Evolutionary conservation across 2,329 filamentous ascomycete genomes (phyloP), one percentile per base, ranked within the genome.

Genomic region (Hirsutella minnesotensis): DNA sequence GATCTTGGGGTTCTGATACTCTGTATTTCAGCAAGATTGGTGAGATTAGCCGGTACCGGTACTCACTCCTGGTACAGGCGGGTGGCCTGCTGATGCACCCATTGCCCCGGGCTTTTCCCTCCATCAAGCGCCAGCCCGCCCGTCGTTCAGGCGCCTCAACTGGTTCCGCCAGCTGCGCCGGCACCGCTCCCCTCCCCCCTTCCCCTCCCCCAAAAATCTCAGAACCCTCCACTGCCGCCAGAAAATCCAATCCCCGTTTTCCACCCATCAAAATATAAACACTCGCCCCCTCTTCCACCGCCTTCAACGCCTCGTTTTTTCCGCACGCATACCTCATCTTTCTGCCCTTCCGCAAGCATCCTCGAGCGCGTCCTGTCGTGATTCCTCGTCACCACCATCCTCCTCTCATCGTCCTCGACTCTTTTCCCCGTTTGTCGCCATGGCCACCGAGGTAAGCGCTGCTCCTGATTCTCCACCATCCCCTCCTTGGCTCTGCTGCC

Each of bases 381-480:
- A 37, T 33, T 18, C 38, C 38, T 36, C 24, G 33, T 16, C 16
- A 8, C 22, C 39, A 21, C 31, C 33, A 18, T 12, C 22, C n/a
- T 21, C 7, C 33, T 15, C 27, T n/a, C n/a, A 37, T 16, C 24
- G 30, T n/a, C 22, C 13, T 19, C 31, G 9, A 9, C 22, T 22
- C 31, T 29, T 21, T 35, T 33, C 31, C n/a, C 31, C 41, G 41
- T 48, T 41, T 47, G 36, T 41, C 43, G 51, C 43, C 41, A 62
- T 62, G 59, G 47, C 59, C 44, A 59, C 56, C 48, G 59, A 62
- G 58, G 59, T 62, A 60, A 49, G 53, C 52, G 31, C 5, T 18
- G 10, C 15, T 15, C 33, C 47, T 42, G 24, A 27, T 27, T 37
- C 36, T 49, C 20, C 24, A 37, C 15, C 33, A 15, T 18, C 33